Percentiles rank a stretch among this genome's conserved stretches.
phyloP scores from a whole-genome alignment of 345 rosid genomes.

The Populus pruinosa region DNA sequence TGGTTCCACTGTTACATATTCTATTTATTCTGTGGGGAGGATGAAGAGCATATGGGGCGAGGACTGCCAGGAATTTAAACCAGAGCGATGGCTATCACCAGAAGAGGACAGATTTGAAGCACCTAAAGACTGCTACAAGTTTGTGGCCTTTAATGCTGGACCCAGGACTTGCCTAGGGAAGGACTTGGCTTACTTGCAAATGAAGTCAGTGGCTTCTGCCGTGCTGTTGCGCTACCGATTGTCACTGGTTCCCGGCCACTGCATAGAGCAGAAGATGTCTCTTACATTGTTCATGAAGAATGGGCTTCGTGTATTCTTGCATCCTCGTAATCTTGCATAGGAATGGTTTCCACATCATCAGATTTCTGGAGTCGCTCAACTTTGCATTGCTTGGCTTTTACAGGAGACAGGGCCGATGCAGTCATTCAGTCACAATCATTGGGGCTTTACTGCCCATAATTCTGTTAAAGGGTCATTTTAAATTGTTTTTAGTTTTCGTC shows the following conservation, averaged over 20 bases:
- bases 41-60: slow-evolving; percentile 92
- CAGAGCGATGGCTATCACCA: slow-evolving; percentile 74
- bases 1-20: slow-evolving; percentile 82
- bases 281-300: slow-evolving; percentile 86
- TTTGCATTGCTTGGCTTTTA: not conserved
- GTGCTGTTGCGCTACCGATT: slow-evolving; percentile 76
- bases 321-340: slow-evolving; percentile 51
- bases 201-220: slow-evolving; percentile 87
- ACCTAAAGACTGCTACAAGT: slow-evolving; percentile 80
- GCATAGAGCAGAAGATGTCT: slow-evolving; percentile 92
- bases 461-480: slow-evolving; percentile 4
- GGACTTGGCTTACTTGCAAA: slow-evolving; percentile 84
- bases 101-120: slow-evolving; percentile 55
- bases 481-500: slow-evolving; percentile 18
- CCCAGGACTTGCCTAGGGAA: slow-evolving; percentile 92
- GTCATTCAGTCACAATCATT: slow-evolving; percentile 3
- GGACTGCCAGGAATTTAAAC: slow-evolving; percentile 74
- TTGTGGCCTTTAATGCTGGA: slow-evolving; percentile 85
- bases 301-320: slow-evolving; percentile 69
- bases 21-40: slow-evolving; percentile 83
- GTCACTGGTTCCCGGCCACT: slow-evolving; percentile 66
- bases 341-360: not conserved
- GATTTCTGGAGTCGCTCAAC: not conserved
- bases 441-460: not conserved
- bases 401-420: not conserved